Evolutionary conservation across 345 rosid species (phyloP), one percentile per base, ranked within the genome.

Genomic region (Anacardium occidentale): DNA sequence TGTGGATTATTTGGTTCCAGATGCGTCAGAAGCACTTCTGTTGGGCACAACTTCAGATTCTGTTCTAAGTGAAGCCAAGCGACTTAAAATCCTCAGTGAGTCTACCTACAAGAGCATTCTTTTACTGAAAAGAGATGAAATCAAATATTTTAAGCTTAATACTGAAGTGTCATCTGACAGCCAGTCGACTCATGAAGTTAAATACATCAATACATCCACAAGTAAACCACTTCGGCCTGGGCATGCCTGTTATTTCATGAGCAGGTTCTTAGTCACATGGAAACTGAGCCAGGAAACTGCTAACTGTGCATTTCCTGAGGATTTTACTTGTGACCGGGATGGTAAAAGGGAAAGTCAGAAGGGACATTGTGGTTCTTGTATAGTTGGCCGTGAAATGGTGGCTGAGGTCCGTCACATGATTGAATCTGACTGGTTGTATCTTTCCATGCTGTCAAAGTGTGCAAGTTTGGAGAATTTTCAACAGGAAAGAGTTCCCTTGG

Each of bases 391-490:
- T 60, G 78, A 79, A 55, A 82, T 66, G 66, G 77, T 72, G 25
- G 83, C 71, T 50, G 81, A 85, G 75, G 88, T 87, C 73, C 94
- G 92, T 10, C 85, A 65, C 64, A 87, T 90, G 98, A 62, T 78
- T 52, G 95, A 90, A 75, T 75, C 85, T 3, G 97, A 94, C 76
- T 92, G 97, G 95, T 76, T 94, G 5, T 85, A 83, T 78, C 97
- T 94, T 40, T 83, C 87, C 13, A 84, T 88, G 85, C 79, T 90
- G 84, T 83, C 86, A 12, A 86, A 75, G 60, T 47, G 62, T 63
- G 61, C n/a, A 25, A 71, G 52, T 68, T 68, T 61, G 62, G 83
- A 81, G 61, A 63, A 80, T 63, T 62, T 68, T 51, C 80, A 77
- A 22, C 68, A 24, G 37, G 52, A 78, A 71, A 70, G 60, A 24